These are phyloP conservation scores for Beauveria bassiana DNA, from an alignment of 2,329 filamentous ascomycete genomes.

Conservation along the genomic window DNA sequence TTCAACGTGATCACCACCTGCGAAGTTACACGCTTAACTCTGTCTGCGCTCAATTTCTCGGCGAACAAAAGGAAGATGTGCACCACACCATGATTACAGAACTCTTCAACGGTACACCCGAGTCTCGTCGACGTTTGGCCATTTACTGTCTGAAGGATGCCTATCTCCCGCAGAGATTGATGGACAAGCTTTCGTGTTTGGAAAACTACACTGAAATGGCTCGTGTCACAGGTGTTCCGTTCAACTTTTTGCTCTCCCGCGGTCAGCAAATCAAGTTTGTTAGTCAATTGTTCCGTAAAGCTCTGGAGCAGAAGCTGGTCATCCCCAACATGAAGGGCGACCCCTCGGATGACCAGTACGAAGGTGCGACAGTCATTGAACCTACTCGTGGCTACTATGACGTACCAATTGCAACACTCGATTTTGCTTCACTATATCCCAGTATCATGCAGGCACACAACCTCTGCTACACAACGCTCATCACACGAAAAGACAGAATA, in stretches of 20 bases:
- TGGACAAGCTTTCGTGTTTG: constrained; percentile 98
- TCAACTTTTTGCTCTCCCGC: constrained; percentile 85
- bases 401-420: constrained; percentile 88
- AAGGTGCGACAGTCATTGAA: constrained; percentile 96
- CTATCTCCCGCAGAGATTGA: constrained; percentile 83
- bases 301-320: constrained; percentile 84
- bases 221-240: constrained; percentile 95
- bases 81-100: constrained; percentile 99
- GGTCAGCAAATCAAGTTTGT: constrained; percentile 98
- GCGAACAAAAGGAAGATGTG: constrained; percentile 97
- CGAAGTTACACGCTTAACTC: constrained; percentile 97
- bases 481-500: constrained; percentile 65
- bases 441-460: constrained; percentile 99
- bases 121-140: constrained; percentile 82
- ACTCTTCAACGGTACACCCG: constrained; percentile 89
- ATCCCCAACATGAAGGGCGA: constrained; percentile 78
- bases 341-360: constrained; percentile 78
- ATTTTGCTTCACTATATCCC: constrained; percentile 97
- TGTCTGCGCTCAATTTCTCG: constrained; percentile 87
- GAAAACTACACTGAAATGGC: constrained; percentile 99
- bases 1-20: constrained; percentile 90
- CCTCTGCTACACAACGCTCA: constrained; percentile 89
- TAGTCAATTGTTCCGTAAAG: constrained; percentile 94
- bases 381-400: constrained; percentile 90
- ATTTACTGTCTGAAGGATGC: constrained; percentile 98